phyloP scores from a whole-genome alignment of 1,139 yeast species.

The Nakaseomyces uthaithaninus region DNA sequence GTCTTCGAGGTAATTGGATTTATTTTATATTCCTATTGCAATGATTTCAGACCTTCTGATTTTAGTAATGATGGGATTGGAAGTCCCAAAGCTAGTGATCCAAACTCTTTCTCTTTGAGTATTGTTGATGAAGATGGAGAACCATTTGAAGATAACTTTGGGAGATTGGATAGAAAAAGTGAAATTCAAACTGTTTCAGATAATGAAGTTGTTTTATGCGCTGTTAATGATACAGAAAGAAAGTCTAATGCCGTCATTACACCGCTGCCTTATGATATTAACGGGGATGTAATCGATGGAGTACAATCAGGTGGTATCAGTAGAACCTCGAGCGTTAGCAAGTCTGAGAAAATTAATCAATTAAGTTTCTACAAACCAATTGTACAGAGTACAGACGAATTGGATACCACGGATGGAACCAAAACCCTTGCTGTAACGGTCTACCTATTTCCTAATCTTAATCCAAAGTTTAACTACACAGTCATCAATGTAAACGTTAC shows the following conservation, averaged over 20 bases:
- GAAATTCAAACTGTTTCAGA: slow-evolving; percentile 53
- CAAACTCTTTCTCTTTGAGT: slow-evolving; percentile 61
- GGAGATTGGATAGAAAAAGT: slow-evolving; percentile 53
- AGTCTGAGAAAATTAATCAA: slow-evolving; percentile 23
- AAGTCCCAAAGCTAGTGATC: slow-evolving; percentile 33
- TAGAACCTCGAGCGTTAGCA: slow-evolving; percentile 7
- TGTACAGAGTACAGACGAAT: slow-evolving; percentile 22
- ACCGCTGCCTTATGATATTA: slow-evolving; percentile 46
- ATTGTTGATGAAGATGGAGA: slow-evolving; percentile 76
- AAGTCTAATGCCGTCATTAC: slow-evolving; percentile 37
- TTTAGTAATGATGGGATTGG: slow-evolving; percentile 18
- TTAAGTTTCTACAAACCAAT: slow-evolving; percentile 34
- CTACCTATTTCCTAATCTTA: slow-evolving; percentile 30
- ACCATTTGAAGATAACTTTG: slow-evolving; percentile 65
- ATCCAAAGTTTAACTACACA: slow-evolving; percentile 24
- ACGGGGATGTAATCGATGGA: slow-evolving; percentile 14
- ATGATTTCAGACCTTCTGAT: slow-evolving; percentile 19
- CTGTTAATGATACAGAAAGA: slow-evolving; percentile 36
- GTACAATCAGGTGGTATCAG: slow-evolving; percentile 7
- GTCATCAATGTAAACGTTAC: slow-evolving; percentile 30
- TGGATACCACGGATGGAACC: slow-evolving; percentile 22
- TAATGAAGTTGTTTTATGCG: slow-evolving; percentile 56
- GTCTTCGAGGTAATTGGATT: slow-evolving; percentile 62
- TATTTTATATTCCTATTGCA: slow-evolving; percentile 36
- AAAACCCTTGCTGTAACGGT: slow-evolving; percentile 28